A percentile compares a stretch with the other conserved stretches of the same genome.
Conservation (phyloP, 352 stramenopile species). For the Phytophthora idaei region DNA sequence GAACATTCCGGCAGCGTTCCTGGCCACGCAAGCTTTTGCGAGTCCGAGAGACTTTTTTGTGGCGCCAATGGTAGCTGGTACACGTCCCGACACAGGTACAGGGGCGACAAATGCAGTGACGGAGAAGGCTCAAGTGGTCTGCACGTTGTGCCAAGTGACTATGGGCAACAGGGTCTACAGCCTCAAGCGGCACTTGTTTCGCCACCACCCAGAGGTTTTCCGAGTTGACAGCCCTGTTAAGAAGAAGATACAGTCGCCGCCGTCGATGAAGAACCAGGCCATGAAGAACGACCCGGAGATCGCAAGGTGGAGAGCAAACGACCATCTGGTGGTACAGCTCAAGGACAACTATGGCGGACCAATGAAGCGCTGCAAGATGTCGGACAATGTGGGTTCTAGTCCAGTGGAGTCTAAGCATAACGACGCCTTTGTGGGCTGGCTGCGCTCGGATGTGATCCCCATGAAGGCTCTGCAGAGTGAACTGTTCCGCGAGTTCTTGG, state of each 20-base stretch:
- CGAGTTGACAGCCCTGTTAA: slow-evolving; percentile 26
- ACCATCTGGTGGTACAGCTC: slow-evolving; percentile 30
- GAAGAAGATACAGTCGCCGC: slow-evolving; percentile 24
- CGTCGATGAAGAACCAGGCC: slow-evolving; percentile 15
- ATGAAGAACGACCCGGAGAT: slow-evolving; percentile 28
- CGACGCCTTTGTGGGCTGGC: slow-evolving; percentile 49
- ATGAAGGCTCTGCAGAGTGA: slow-evolving; percentile 47
- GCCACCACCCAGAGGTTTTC: slow-evolving; percentile 55
- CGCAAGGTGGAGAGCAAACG: slow-evolving; percentile 9
- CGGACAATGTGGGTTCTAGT: slow-evolving; percentile 9
- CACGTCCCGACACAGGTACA: slow-evolving; percentile 2
- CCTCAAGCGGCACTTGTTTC: slow-evolving; percentile 55
- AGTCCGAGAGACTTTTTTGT: slow-evolving; percentile 59
- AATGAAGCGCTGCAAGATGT: slow-evolving; percentile 35
- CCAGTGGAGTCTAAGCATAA: slow-evolving; percentile 22
- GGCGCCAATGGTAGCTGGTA: slow-evolving; percentile 2
- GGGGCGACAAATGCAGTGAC: background rate
- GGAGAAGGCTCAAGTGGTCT: slow-evolving; percentile 43
- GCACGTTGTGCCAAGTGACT: slow-evolving; percentile 51
- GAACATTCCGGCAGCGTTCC: slow-evolving; percentile 51
- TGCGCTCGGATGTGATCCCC: slow-evolving; percentile 51
- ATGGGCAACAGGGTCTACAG: slow-evolving; percentile 55
- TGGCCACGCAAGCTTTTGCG: slow-evolving; percentile 49
- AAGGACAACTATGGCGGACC: slow-evolving; percentile 14
- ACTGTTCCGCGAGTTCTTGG: slow-evolving; percentile 45